phyloP scores from a whole-genome alignment of 2,329 filamentous ascomycete genomes.

The Teratosphaeriaceae sp. region DNA sequence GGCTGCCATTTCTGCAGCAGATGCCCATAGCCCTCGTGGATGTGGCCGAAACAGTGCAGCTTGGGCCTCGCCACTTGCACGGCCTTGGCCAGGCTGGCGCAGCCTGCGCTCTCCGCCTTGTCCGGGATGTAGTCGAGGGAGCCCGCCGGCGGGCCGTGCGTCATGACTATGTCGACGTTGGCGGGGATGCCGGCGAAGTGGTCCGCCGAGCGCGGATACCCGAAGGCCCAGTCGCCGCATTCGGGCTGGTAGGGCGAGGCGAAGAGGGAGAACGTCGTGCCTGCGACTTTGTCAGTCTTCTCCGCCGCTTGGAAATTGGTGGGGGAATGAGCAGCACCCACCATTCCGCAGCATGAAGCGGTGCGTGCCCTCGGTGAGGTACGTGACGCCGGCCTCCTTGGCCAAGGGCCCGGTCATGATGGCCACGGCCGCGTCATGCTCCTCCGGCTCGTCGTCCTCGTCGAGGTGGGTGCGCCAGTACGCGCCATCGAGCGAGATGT shows the following conservation, averaged over 20 bases:
- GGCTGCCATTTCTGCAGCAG: too few relatives aligned
- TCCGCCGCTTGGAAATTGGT: too few relatives aligned
- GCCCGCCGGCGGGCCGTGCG: constrained; percentile 32
- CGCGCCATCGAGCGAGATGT: constrained; percentile 21
- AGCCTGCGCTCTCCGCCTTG: constrained; percentile 34
- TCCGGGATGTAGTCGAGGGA: constrained; percentile 21
- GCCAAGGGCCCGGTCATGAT: constrained; percentile 25
- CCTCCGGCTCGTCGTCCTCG: constrained; percentile 17
- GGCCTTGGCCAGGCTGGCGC: constrained; percentile 40
- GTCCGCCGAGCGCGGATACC: constrained; percentile 44
- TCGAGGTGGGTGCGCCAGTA: constrained; percentile 5
- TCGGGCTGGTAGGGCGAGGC: constrained; percentile 46
- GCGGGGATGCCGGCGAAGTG: constrained; percentile 17
- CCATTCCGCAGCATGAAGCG: constrained; percentile 42
- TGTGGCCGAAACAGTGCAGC: constrained; percentile 53
- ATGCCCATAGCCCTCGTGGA: constrained; percentile 56
- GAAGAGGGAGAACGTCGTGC: constrained; percentile 45
- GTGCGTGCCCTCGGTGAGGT: constrained; percentile 47
- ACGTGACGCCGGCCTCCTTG: constrained; percentile 39
- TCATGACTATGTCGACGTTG: constrained; percentile 34
- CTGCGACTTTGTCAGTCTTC: constrained; percentile 34
- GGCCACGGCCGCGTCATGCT: constrained; percentile 13
- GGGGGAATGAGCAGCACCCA: too few relatives aligned
- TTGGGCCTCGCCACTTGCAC: constrained; percentile 38
- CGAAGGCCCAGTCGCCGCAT: constrained; percentile 51